Conservation (phyloP, 2,329 filamentous ascomycete species). For the Botrytis tulipae region DNA sequence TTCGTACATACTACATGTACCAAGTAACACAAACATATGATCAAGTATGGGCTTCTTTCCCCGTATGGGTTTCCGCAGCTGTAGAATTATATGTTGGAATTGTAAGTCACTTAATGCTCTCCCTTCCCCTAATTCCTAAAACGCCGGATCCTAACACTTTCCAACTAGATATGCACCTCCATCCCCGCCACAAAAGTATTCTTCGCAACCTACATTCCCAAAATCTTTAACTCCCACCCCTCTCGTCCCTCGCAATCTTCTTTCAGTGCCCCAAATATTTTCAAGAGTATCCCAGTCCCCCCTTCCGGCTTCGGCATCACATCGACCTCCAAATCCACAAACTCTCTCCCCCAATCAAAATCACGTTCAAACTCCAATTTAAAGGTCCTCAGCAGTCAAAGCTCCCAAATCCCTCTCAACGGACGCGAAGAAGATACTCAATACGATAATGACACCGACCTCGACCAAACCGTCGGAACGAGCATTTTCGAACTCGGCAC, state of each 20-base stretch:
- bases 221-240: neutral
- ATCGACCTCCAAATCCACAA: neutral
- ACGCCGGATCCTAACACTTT: neutral
- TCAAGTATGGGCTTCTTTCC: constrained; percentile 41
- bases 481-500: neutral
- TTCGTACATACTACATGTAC: constrained; percentile 42
- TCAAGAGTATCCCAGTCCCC: neutral
- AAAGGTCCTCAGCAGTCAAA: neutral
- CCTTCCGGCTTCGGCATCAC: neutral
- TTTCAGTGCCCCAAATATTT: neutral
- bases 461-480: neutral
- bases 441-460: neutral
- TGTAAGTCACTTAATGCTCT: constrained; percentile 21
- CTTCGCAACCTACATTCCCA: constrained; percentile 42
- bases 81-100: constrained; percentile 46
- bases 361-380: neutral
- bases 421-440: neutral
- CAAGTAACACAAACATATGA: constrained; percentile 38
- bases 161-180: constrained; percentile 44
- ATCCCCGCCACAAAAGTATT: constrained; percentile 46
- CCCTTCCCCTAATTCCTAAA: no score
- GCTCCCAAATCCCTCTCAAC: neutral
- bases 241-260: neutral
- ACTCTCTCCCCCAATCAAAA: neutral
- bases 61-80: constrained; percentile 40